These are phyloP conservation scores for Colletotrichum aenigma DNA, from an alignment of 2,329 filamentous ascomycete species.

Conservation along the genomic window DNA sequence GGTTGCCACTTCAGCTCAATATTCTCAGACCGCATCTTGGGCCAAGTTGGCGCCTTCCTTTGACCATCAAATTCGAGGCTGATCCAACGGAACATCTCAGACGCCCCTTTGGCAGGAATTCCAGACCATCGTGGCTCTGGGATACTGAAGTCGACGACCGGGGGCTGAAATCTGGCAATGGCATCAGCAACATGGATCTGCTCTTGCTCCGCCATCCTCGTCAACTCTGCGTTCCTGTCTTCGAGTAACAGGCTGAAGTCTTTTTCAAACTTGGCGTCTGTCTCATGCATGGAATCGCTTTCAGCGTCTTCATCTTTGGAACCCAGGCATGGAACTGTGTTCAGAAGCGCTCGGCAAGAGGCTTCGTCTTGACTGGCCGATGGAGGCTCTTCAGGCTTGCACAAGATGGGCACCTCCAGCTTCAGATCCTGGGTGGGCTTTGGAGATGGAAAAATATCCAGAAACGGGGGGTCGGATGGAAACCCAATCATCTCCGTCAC, in stretches of 20 bases:
- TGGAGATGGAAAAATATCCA: background rate
- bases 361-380: background rate
- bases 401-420: background rate
- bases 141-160: slow-evolving; percentile 29
- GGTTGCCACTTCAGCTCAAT: background rate
- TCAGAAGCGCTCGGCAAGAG: background rate
- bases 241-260: slow-evolving; percentile 26
- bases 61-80: background rate
- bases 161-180: slow-evolving; percentile 30
- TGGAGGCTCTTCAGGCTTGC: background rate
- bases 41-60: background rate
- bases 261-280: slow-evolving; percentile 24
- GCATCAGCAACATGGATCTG: slow-evolving; percentile 27
- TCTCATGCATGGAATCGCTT: background rate
- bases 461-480: background rate
- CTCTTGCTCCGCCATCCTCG: slow-evolving; percentile 30
- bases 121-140: slow-evolving; percentile 26
- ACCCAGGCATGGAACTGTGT: background rate
- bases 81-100: slow-evolving; percentile 26
- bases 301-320: background rate
- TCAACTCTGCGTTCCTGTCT: slow-evolving; percentile 6
- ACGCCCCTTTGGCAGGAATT: slow-evolving; percentile 15
- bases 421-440: background rate
- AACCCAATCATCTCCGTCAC: background rate
- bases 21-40: slow-evolving; percentile 16